Base-by-base conservation (phyloP, 2,329 filamentous ascomycete genomes). In the Berkeleyomyces basicola region DNA sequence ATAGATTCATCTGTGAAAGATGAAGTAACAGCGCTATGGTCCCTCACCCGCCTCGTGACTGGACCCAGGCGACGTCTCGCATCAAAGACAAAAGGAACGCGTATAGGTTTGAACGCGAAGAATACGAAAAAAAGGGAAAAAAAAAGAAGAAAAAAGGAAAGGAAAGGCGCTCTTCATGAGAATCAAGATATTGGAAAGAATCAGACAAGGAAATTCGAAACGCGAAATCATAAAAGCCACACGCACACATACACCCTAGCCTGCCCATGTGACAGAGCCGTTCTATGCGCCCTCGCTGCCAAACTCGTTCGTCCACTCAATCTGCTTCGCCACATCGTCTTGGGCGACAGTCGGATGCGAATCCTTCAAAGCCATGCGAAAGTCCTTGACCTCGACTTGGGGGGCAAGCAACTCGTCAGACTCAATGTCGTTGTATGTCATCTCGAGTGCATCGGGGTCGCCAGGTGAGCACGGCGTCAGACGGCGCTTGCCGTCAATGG, bases 241-340 rank as follows among this genome's bases (percentile, higher is more conserved):
- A 31, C 33, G 36, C 33, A 33, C 42, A 61, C 37, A 61, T 51
- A n/a, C n/a, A n/a, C n/a, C n/a, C n/a, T n/a, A n/a, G n/a, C n/a
- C n/a, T n/a, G n/a, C n/a, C n/a, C n/a, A n/a, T n/a, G n/a, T 43
- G 39, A 46, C 31, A 14, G 31, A 40, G 47, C 14, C 39, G 31
- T 44, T 39, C 46, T 67, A 81, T 67, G 79, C 78, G 16, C 92
- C 92, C 72, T 96, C 92, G 71, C 90, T 95, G 63, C 92, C 92
- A 75, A 97, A 97, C 75, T 97, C 91, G 69, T 86, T 82, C 7
- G 93, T 99, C 93, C 93, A 99, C 53, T 96, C 90, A 57, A 87
- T 80, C 72, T 92, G 96, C 70, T 83, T 81, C 67, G 83, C 80
- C 55, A 99, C 79, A 71, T 99, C 95, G 59, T 90, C 90, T 59